Conservation (phyloP, 2,329 filamentous ascomycete genomes). For the Fusarium devonianum region DNA sequence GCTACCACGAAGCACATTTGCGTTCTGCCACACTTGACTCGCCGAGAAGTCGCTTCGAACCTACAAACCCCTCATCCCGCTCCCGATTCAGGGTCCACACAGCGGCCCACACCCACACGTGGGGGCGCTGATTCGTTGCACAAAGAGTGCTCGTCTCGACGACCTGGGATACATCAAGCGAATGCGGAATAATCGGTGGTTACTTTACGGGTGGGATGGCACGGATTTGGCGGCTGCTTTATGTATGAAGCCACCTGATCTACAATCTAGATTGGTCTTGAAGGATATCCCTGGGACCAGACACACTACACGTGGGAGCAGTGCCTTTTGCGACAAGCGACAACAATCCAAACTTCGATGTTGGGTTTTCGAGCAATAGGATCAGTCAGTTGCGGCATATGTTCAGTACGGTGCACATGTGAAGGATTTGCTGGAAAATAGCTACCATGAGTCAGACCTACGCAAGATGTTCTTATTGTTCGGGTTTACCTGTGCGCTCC, state of each 20-base stretch:
- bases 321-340: constrained; percentile 3
- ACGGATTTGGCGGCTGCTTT: neutral
- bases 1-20: constrained; percentile 28
- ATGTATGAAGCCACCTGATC: constrained; percentile 3
- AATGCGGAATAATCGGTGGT: constrained; percentile 13
- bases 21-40: constrained; percentile 25
- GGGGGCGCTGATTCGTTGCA: constrained; percentile 43
- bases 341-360: neutral
- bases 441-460: too few relatives aligned
- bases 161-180: neutral
- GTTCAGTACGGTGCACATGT: too few relatives aligned
- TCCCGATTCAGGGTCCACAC: constrained; percentile 17
- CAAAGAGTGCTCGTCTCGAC: constrained; percentile 14
- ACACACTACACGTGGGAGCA: constrained; percentile 29
- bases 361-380: too few relatives aligned
- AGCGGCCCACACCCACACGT: constrained; percentile 36
- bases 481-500: too few relatives aligned
- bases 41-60: constrained; percentile 10
- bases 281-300: neutral
- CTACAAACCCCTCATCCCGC: constrained; percentile 21
- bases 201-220: neutral
- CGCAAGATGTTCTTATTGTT: too few relatives aligned
- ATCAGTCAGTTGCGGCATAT: too few relatives aligned
- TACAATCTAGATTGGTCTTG: constrained; percentile 2
- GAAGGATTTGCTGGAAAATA: too few relatives aligned